A percentile compares a stretch with the other conserved stretches of the same genome.
These are phyloP conservation scores for Zymoseptoria passerinii DNA, from an alignment of 2,329 filamentous ascomycete species.

Conservation along the genomic window DNA sequence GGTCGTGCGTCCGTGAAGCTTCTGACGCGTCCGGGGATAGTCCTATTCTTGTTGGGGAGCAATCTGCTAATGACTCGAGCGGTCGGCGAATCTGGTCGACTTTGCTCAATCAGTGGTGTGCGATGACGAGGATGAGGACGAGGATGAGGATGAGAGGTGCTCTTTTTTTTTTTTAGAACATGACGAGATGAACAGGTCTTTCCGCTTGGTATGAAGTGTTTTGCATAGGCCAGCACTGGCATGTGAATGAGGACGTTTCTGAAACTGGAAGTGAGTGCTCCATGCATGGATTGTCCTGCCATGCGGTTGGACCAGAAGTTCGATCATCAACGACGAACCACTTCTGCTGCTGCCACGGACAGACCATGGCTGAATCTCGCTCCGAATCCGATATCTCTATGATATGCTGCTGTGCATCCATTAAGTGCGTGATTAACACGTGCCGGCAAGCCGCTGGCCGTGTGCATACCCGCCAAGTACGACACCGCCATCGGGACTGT, in stretches of 20 bases:
- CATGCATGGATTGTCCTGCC: background rate
- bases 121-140: background rate
- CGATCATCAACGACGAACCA: background rate
- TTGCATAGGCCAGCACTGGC: background rate
- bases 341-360: background rate
- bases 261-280: background rate
- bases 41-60: background rate
- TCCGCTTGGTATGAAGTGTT: background rate
- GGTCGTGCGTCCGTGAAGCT: background rate
- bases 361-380: background rate
- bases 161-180: background rate
- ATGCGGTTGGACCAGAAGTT: background rate
- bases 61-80: background rate
- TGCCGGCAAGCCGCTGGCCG: background rate
- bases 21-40: background rate
- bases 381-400: background rate
- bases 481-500: background rate
- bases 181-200: background rate
- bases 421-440: background rate
- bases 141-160: background rate
- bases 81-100: background rate
- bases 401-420: background rate
- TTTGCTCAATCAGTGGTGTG: background rate
- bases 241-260: background rate
- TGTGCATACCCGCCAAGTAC: background rate